Evolutionary conservation across 2,329 filamentous ascomycete species (phyloP).

Genomic region (Pseudonectria buxi): DNA sequence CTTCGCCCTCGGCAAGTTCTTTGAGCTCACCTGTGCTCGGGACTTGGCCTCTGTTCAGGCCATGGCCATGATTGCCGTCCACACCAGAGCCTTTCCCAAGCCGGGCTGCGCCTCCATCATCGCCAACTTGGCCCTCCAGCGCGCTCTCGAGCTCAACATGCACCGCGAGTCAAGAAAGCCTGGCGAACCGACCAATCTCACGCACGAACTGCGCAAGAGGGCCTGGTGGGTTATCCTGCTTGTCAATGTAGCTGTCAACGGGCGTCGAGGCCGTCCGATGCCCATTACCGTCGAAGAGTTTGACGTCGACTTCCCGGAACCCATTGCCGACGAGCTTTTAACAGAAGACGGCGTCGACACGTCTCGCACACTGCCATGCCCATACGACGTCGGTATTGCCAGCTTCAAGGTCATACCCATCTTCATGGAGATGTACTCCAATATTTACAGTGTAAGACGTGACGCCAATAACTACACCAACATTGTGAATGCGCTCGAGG

Average conservation of each 20-base stretch:
- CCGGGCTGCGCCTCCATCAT: conserved; percentile 68
- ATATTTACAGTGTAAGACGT: conserved; percentile 64
- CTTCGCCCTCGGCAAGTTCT: conserved; percentile 63
- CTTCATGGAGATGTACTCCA: conserved; percentile 67
- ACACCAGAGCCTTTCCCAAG: conserved; percentile 72
- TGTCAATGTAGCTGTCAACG: conserved; percentile 61
- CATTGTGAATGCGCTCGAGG: conserved; percentile 59
- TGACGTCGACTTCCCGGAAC: conserved; percentile 68
- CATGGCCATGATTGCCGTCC: conserved; percentile 61
- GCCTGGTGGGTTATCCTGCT: conserved; percentile 68
- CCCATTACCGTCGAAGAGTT: conserved; percentile 67
- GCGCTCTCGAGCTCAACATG: conserved; percentile 68
- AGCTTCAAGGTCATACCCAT: conserved; percentile 59
- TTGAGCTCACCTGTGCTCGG: conserved; percentile 54
- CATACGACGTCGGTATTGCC: conserved; percentile 59
- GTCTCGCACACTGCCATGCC: conserved; percentile 51
- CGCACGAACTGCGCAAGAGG: conserved; percentile 70
- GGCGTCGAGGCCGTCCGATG: conserved; percentile 72
- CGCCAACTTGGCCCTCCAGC: conserved; percentile 55
- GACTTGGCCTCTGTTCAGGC: conserved; percentile 66
- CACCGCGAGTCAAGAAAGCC: conserved; percentile 59
- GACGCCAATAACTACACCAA: conserved; percentile 57
- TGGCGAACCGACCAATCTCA: conserved; percentile 45
- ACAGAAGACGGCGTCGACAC: conserved; percentile 57
- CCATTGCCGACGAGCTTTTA: conserved; percentile 64